A percentile compares a stretch with the other conserved stretches of the same genome.
Evolutionary conservation across 768 basidiomycete genomes (phyloP).

Genomic region (Lactifluus pinguis): DNA sequence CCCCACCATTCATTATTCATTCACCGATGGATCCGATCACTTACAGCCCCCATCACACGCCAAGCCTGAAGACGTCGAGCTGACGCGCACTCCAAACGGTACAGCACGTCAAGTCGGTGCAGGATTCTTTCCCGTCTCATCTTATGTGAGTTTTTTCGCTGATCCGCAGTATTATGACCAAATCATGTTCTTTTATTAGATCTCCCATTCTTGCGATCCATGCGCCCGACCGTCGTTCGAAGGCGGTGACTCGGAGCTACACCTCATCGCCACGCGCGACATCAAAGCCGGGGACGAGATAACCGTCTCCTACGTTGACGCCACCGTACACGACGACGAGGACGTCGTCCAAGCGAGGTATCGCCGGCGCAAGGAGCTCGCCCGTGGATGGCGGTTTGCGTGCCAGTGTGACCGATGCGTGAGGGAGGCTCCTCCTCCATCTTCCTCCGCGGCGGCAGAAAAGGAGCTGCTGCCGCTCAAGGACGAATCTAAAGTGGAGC

Average conservation of each 20-base stretch:
- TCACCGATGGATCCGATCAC: neutral
- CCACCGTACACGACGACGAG: constrained; percentile 47
- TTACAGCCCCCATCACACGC: constrained; percentile 41
- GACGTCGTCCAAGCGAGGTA: constrained; percentile 45
- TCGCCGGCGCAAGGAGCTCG: constrained; percentile 63
- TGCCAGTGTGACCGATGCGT: constrained; percentile 62
- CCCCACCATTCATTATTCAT: neutral
- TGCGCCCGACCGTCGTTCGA: constrained; percentile 56
- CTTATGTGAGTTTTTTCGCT: constrained; percentile 41
- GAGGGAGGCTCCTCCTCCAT: constrained; percentile 35
- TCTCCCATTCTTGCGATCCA: constrained; percentile 69
- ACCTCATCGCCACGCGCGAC: constrained; percentile 55
- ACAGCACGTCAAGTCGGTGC: constrained; percentile 68
- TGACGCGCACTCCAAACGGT: constrained; percentile 68
- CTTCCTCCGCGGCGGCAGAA: constrained; percentile 16
- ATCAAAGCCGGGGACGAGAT: constrained; percentile 71
- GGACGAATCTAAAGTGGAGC: constrained; percentile 46
- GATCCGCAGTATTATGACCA: too few species aligned
- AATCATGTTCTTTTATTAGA: constrained; percentile 25
- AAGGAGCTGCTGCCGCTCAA: constrained; percentile 25
- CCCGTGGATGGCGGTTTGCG: constrained; percentile 74
- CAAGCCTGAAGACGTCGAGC: constrained; percentile 63
- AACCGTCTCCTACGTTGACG: constrained; percentile 69
- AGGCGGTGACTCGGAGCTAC: constrained; percentile 57
- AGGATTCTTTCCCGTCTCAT: constrained; percentile 67